Evolutionary conservation across 164 flowering plant species (phyloP), one percentile per base, ranked within the genome.

Genomic region (Dillenia turbinata): DNA sequence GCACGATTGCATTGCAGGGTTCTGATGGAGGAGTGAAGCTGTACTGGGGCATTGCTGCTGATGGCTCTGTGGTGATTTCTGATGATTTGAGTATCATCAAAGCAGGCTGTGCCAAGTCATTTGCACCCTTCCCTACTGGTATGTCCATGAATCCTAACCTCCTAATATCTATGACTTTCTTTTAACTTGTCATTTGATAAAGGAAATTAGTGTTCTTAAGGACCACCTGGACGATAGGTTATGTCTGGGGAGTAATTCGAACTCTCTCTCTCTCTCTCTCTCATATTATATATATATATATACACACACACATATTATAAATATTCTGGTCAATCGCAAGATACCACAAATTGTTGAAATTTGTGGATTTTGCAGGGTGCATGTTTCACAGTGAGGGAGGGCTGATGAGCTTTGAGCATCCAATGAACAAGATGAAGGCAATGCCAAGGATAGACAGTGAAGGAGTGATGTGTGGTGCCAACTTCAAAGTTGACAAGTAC

Each of bases 391-490:
- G 95, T 49, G 97, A 81, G 3, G 83, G 88, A 51, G 97, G 99
- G 2, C 55, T 94, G 74, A 83, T 74, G 96, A 94, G 93, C 79
- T 94, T 81, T 61, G 97, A 89, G 84, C 96, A 94, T 72, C 99
- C 96, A 12, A 88, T 86, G 89, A 77, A 94, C 77, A 89, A 82
- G 81, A 67, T 94, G 73, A 94, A 76, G 78, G 87, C 97, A 15
- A 80, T 94, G 96, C 97, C 93, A 2, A 82, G 97, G 67, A 70
- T 88, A 7, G 97, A 94, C 51, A 94, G 98, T 60, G 91, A 91
- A 63, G 96, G 98, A 0, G 88, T 70, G 8, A 72, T 91, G 77
- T 94, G 98, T 71, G 97, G 98, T 7, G 86, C 98, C 54, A 80
- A 71, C 65, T 94, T 91, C 83, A 91, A 89, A 45, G 96, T 94